phyloP scores from a whole-genome alignment of 306 rosid species.

The Mimosa bimucronata region DNA sequence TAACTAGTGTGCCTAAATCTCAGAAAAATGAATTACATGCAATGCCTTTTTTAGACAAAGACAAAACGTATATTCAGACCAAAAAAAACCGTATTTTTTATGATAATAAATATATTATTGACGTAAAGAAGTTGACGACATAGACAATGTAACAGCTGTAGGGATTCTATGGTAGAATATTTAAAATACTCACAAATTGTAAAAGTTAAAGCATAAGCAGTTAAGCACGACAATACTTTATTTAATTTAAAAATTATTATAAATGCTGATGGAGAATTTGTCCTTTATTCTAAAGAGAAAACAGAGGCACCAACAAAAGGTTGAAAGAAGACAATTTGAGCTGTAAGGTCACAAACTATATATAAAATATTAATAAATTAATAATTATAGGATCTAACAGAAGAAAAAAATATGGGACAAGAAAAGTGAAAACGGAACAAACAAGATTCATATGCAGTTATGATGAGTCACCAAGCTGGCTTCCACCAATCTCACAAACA shows the following conservation, averaged over 20 bases:
- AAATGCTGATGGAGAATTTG: background rate
- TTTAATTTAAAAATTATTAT: background rate
- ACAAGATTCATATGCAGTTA: background rate
- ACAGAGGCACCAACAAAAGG: background rate
- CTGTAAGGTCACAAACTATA: background rate
- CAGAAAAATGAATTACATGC: too few species aligned
- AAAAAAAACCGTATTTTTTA: background rate
- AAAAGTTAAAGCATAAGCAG: background rate
- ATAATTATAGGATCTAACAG: background rate
- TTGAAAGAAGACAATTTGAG: background rate
- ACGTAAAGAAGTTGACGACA: background rate
- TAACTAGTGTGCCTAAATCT: too few species aligned
- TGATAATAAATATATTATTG: background rate
- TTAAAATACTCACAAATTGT: background rate
- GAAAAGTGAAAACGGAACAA: background rate
- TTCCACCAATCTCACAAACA: background rate
- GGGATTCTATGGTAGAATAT: background rate
- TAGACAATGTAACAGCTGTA: background rate
- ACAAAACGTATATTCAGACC: too few species aligned
- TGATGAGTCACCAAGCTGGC: constrained; percentile 16
- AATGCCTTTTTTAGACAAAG: too few species aligned
- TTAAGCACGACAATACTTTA: background rate
- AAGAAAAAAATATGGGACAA: background rate
- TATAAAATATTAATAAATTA: background rate
- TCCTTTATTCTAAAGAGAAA: background rate